Evolutionary conservation across 176 grass and related monocot species (phyloP), one percentile per base, ranked within the genome.

Genomic region (Triticum aestivum): DNA sequence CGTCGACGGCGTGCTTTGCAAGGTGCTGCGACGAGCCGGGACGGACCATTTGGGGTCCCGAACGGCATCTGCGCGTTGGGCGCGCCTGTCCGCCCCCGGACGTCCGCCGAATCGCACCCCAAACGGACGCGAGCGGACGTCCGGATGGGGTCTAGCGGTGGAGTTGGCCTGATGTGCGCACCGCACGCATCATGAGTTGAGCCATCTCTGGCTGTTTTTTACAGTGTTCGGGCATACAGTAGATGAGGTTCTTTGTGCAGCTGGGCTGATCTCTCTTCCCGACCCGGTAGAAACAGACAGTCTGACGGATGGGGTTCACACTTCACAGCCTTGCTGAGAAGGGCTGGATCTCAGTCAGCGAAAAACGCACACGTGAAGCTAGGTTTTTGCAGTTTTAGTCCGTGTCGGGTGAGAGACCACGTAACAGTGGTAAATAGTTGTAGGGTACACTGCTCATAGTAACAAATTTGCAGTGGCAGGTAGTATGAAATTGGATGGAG

Each of bases 361-460:
- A 37, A 35, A 9, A 69, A 59, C 56, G 18, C 66, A 18, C 66
- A 41, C 68, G 68, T 71, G 35, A 71, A 21, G 4, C 20, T n/a
- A n/a, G 68, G 68, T n/a, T n/a, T 37, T 71, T 71, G 68, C 68
- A 71, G 68, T 39, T 71, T 71, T 41, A 11, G 68, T n/a, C 68
- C 4, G 17, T 71, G 34, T 41, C 35, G 35, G 68, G 18, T 0
- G 9, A 71, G 35, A 20, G 66, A n/a, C 20, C 4, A 35, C 15
- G 3, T 35, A 69, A 5, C 66, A 9, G 15, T 37, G 15, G 67
- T 35, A 65, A 58, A 58, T 58, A 58, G 54, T 58, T 21, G 54
- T 7, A 0, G 63, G 12, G 54, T 8, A 54, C 74, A 1, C 34
- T 39, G n/a, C 20, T 63, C 6, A 8, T 41, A 63, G 41, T 41